phyloP scores from a whole-genome alignment of 2,329 filamentous ascomycete species.

The Trichoderma polysporum region DNA sequence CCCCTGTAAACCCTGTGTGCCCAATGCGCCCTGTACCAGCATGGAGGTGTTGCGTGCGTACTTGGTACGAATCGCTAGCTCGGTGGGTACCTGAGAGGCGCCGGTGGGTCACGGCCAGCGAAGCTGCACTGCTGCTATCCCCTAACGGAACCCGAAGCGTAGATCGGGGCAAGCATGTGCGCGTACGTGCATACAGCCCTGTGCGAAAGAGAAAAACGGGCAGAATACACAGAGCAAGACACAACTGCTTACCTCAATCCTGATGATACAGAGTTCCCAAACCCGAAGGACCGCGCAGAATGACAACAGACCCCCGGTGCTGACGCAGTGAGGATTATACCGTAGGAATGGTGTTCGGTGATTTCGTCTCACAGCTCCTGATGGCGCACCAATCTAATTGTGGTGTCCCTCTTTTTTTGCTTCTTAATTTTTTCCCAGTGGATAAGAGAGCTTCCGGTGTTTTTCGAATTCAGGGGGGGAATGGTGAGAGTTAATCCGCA shows the following conservation, averaged over 20 bases:
- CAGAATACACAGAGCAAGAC: neutral
- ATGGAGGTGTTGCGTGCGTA: neutral
- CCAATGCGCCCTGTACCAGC: neutral
- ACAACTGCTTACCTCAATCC: neutral
- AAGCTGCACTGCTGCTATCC: constrained; percentile 15
- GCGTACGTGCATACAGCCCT: neutral
- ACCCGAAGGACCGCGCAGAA: neutral
- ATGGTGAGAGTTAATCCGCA: neutral
- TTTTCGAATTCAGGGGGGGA: constrained; percentile 3
- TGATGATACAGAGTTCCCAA: neutral
- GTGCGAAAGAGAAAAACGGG: neutral
- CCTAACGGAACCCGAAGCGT: constrained; percentile 21
- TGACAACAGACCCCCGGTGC: neutral
- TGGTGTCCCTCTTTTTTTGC: neutral
- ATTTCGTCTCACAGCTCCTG: neutral
- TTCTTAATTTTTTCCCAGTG: neutral
- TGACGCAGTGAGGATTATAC: constrained; percentile 5
- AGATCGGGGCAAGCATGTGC: constrained; percentile 9
- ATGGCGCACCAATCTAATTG: neutral
- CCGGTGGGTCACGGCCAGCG: constrained; percentile 11
- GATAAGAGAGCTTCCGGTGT: constrained; percentile 1
- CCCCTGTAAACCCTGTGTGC: neutral
- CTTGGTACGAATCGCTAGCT: constrained; percentile 4
- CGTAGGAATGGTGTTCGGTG: neutral
- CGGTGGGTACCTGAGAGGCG: neutral